A percentile compares a stretch with the other conserved stretches of the same genome.
Conservation (phyloP, 2,329 filamentous ascomycete species). For the Aspergillus sp. region DNA sequence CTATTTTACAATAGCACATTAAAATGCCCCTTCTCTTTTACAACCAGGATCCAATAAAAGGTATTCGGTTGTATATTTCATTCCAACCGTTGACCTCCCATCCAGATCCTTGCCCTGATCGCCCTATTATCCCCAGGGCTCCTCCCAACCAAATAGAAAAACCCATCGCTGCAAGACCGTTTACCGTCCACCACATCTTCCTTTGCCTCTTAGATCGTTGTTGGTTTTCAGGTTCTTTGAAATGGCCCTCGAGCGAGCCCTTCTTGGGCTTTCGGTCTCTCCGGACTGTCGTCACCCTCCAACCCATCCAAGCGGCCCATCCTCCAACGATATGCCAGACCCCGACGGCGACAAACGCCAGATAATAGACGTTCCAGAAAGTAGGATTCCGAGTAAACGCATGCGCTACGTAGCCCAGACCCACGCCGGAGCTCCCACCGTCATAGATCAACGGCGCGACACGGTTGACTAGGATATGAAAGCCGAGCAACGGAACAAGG, state of each 20-base stretch:
- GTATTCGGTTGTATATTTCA: constrained; percentile 64
- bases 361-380: constrained; percentile 68
- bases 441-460: constrained; percentile 72
- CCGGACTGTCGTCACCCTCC: constrained; percentile 41
- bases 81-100: constrained; percentile 84
- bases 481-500: constrained; percentile 63
- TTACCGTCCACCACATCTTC: constrained; percentile 69
- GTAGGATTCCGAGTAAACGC: constrained; percentile 72
- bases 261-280: constrained; percentile 27
- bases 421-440: constrained; percentile 82
- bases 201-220: constrained; percentile 55
- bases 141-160: constrained; percentile 77
- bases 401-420: constrained; percentile 79
- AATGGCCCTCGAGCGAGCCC: constrained; percentile 31
- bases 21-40: constrained; percentile 23
- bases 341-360: constrained; percentile 64
- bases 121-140: constrained; percentile 73
- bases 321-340: constrained; percentile 83
- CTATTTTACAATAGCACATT: background rate
- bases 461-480: constrained; percentile 75
- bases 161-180: constrained; percentile 60
- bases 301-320: constrained; percentile 75
- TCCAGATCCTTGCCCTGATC: constrained; percentile 66
- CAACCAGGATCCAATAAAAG: constrained; percentile 55
- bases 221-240: constrained; percentile 49